Percentiles rank a stretch among this genome's conserved stretches.
Conservation (phyloP, 2,329 filamentous ascomycete genomes). For the Amphichorda felina region DNA sequence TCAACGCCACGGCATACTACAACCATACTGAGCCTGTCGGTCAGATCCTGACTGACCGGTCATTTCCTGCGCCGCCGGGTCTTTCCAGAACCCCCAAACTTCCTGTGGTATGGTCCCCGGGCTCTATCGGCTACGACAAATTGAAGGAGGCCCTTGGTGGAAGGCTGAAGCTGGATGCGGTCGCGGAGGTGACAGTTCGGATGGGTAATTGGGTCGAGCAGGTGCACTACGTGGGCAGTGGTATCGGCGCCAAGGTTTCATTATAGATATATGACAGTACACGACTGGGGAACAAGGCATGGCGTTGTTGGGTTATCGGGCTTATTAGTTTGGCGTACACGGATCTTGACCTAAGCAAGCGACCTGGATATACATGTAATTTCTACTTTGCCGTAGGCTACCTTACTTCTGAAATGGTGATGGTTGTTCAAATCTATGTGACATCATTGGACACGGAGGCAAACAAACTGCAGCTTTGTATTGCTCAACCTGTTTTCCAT, state of each 20-base stretch:
- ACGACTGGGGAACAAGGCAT: no score
- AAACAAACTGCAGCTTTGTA: no score
- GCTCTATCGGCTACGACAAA: conserved; percentile 71
- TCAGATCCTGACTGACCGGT: conserved; percentile 59
- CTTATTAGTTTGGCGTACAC: no score
- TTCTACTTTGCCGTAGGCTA: no score
- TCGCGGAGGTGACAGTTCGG: conserved; percentile 61
- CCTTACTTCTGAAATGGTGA: no score
- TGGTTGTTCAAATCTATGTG: no score
- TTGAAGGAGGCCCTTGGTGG: conserved; percentile 73
- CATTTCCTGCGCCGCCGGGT: conserved; percentile 70
- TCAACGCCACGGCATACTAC: conserved; percentile 80
- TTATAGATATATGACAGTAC: no score
- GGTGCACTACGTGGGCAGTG: conserved; percentile 58
- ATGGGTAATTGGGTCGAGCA: conserved; percentile 65
- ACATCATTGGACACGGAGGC: no score
- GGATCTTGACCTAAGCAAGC: no score
- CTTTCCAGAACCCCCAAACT: conserved; percentile 60
- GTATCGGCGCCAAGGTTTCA: conserved; percentile 51
- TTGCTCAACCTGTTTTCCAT: no score
- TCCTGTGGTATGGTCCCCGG: conserved; percentile 70
- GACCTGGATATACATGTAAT: no score
- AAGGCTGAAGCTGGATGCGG: conserved; percentile 63
- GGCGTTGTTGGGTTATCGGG: no score
- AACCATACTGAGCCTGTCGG: conserved; percentile 70